Conservation (phyloP, 768 basidiomycete genomes). For the Leccinum rimulosum region DNA sequence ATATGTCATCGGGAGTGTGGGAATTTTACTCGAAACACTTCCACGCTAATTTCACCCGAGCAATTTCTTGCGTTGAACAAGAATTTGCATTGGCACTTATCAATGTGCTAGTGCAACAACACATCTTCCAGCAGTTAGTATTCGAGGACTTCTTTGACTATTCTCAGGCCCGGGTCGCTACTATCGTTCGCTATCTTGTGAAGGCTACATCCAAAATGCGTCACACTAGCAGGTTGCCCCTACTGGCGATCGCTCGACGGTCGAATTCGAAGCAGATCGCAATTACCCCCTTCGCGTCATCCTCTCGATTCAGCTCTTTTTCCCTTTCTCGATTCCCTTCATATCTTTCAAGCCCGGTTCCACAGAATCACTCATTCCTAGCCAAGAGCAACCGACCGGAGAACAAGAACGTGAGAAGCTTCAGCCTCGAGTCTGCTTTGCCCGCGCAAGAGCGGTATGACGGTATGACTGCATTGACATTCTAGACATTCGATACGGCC, state of each 20-base stretch:
- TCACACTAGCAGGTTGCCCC: not conserved
- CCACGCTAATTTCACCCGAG: not conserved
- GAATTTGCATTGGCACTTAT: not conserved
- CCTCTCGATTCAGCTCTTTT: not conserved
- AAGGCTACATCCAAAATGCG: not conserved
- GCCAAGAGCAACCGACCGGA: not conserved
- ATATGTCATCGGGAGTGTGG: constrained; percentile 22
- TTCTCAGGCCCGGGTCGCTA: not conserved
- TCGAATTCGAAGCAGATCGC: not conserved
- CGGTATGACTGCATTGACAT: constrained; percentile 13
- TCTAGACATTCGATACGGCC: constrained; percentile 27
- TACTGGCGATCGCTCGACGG: constrained; percentile 9
- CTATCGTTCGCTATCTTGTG: not conserved
- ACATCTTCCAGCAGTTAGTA: not conserved
- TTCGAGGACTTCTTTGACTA: not conserved
- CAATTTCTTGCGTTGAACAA: not conserved
- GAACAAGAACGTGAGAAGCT: not conserved
- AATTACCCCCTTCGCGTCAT: not conserved
- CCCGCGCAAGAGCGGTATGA: constrained; percentile 19
- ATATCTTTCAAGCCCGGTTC: not conserved
- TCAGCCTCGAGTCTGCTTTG: not conserved
- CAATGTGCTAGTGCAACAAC: not conserved
- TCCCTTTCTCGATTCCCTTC: not conserved
- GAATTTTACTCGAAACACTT: constrained; percentile 1
- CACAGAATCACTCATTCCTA: not conserved